These are phyloP conservation scores for Pyrenophora graminea DNA, from an alignment of 2,329 filamentous ascomycete species.

Conservation along the genomic window DNA sequence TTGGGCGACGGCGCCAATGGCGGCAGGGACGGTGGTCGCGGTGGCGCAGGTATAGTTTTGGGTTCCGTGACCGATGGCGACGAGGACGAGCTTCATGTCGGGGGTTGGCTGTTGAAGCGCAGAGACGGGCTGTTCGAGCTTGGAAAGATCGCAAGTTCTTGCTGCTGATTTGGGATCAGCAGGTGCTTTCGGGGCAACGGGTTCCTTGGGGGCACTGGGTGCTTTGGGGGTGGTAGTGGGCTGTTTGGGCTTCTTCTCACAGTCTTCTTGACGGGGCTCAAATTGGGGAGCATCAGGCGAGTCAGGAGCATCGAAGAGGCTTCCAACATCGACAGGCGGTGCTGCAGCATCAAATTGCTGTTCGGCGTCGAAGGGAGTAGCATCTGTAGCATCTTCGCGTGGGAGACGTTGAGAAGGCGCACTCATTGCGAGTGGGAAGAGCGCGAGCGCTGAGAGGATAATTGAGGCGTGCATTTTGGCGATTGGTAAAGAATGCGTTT, in stretches of 20 bases:
- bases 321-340: no score
- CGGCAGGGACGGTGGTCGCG: conserved; percentile 37
- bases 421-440: conserved; percentile 32
- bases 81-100: conserved; percentile 46
- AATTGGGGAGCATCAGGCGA: neutral
- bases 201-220: no score
- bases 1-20: conserved; percentile 50
- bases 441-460: conserved; percentile 23
- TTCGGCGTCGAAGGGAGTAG: no score
- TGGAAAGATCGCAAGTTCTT: conserved; percentile 31
- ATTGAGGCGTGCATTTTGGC: conserved; percentile 31
- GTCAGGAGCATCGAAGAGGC: no score
- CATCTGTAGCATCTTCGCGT: no score
- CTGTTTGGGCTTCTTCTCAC: conserved; percentile 3
- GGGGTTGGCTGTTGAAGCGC: conserved; percentile 30
- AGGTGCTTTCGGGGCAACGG: no score
- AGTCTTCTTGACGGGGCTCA: conserved; percentile 21
- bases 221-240: no score
- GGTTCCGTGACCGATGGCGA: conserved; percentile 54
- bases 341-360: no score
- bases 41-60: conserved; percentile 56
- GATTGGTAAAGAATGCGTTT: neutral
- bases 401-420: conserved; percentile 18
- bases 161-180: neutral
- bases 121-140: conserved; percentile 31